Base-by-base conservation (phyloP, 306 rosid species). In the Dicorynia guianensis region DNA sequence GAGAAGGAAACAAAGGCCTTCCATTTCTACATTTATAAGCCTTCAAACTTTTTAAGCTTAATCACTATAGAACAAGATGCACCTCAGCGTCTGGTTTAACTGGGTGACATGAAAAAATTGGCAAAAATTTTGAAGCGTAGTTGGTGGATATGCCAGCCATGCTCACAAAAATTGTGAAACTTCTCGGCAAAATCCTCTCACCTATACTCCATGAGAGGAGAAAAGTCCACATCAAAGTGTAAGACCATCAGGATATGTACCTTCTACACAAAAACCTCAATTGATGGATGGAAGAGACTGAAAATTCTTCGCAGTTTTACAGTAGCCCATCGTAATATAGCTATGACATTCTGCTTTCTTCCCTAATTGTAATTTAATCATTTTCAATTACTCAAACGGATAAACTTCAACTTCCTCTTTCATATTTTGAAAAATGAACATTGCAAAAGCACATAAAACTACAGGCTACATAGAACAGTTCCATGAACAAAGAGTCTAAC, bases 401-500 rank as follows among this genome's bases (percentile, higher is more conserved):
- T 58, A n/a, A 60, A 50, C 57, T 18, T 20, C 63, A 44, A 68
- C 39, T 62, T 25, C 35, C 54, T 36, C 19, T 74, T 59, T 44
- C n/a, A 74, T 46, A 33, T 44, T 11, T 42, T 25, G 13, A 17
- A 48, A 76, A 40, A 18, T 25, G 30, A 57, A 53, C 63, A 77
- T 20, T 38, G 12, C 15, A 30, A 49, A 66, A 33, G 12, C 71
- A 50, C 43, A 67, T 12, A 17, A 74, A 60, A 55, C 61, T 40
- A 50, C 17, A 50, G 47, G 53, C 62, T 33, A 72, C 46, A 63
- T 63, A 30, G 56, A 76, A 43, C 39, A 73, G 57, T 46, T 58
- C 19, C 60, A 20, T 67, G 49, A 67, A 68, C 69, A 63, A 55
- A 56, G 73, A 61, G 18, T 70, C 25, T 43, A 67, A 13, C 50